A percentile compares a stretch with the other conserved stretches of the same genome.
Conservation (phyloP, 305 asterid genomes). For the Rubia occidens region DNA sequence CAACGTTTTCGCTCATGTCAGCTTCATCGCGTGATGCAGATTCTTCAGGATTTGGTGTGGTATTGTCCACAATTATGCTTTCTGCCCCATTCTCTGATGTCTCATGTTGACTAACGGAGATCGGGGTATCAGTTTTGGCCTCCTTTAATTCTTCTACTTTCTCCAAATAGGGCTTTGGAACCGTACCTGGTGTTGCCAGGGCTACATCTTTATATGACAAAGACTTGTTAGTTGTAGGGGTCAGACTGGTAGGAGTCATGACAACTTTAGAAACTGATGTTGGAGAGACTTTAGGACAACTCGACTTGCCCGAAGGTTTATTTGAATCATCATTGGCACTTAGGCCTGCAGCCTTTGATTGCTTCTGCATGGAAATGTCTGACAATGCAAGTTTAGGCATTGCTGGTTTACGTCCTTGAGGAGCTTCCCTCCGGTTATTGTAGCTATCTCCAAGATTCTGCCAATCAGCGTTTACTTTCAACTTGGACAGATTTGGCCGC, state of each 20-base stretch:
- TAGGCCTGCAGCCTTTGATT: constrained; percentile 31
- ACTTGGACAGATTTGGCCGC: constrained; percentile 67
- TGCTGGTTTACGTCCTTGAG: constrained; percentile 42
- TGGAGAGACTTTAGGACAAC: constrained; percentile 37
- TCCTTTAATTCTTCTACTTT: constrained; percentile 69
- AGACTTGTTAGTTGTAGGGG: constrained; percentile 77
- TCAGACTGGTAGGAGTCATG: constrained; percentile 45
- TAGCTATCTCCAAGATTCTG: constrained; percentile 40
- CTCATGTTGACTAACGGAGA: constrained; percentile 52
- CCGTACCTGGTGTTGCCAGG: constrained; percentile 91
- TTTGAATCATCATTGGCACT: constrained; percentile 38
- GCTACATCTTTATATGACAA: constrained; percentile 98
- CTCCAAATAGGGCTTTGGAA: constrained; percentile 91
- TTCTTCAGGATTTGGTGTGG: constrained; percentile 36
- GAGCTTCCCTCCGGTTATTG: constrained; percentile 46
- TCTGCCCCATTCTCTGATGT: constrained; percentile 43
- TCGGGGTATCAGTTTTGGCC: constrained; percentile 51
- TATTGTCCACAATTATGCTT: constrained; percentile 34
- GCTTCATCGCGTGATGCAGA: constrained; percentile 36
- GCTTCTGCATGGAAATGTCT: constrained; percentile 43
- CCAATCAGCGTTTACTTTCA: constrained; percentile 43
- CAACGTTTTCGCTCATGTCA: constrained; percentile 34
- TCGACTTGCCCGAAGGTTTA: constrained; percentile 36
- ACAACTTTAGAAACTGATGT: constrained; percentile 37
- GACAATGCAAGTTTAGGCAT: constrained; percentile 35